phyloP scores from a whole-genome alignment of 495 filamentous ascomycete species.

The Aspergillus ostianus region DNA sequence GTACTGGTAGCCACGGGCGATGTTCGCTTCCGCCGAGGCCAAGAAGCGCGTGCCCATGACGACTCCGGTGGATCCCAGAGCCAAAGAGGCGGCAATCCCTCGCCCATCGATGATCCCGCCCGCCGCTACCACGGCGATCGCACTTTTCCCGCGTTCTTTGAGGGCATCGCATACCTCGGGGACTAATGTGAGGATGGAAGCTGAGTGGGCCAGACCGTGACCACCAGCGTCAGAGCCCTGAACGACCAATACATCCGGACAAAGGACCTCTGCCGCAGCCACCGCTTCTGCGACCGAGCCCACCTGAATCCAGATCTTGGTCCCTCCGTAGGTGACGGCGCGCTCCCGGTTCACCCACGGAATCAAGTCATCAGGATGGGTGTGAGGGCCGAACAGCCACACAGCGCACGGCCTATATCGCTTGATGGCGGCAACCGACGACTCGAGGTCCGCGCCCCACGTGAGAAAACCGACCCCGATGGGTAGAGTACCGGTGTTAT shows the following conservation, averaged over 20 bases:
- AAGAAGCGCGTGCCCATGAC: conserved; percentile 72
- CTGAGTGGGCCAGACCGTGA: conserved; percentile 59
- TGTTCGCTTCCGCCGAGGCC: conserved; percentile 55
- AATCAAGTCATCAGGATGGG: conserved; percentile 42
- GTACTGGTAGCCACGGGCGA: conserved; percentile 55
- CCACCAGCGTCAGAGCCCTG: conserved; percentile 75
- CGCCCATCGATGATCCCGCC: conserved; percentile 68
- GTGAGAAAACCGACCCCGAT: conserved; percentile 60
- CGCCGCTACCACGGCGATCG: conserved; percentile 59
- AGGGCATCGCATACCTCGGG: conserved; percentile 58
- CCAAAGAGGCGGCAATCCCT: conserved; percentile 58
- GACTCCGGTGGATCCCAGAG: conserved; percentile 60
- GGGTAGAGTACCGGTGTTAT: conserved; percentile 38
- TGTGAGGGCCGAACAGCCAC: conserved; percentile 64
- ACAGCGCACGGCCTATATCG: conserved; percentile 56
- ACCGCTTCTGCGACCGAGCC: conserved; percentile 60
- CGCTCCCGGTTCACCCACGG: conserved; percentile 50
- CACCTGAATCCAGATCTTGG: conserved; percentile 67
- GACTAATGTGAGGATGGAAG: conserved; percentile 54
- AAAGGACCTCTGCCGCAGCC: conserved; percentile 31
- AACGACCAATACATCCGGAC: conserved; percentile 64
- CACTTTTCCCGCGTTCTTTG: conserved; percentile 19
- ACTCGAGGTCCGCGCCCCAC: conserved; percentile 44
- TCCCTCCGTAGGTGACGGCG: conserved; percentile 30
- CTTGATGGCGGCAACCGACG: conserved; percentile 37